Evolutionary conservation across 805 yeast genomes (phyloP).

Genomic region (Candida jianshihensis): DNA sequence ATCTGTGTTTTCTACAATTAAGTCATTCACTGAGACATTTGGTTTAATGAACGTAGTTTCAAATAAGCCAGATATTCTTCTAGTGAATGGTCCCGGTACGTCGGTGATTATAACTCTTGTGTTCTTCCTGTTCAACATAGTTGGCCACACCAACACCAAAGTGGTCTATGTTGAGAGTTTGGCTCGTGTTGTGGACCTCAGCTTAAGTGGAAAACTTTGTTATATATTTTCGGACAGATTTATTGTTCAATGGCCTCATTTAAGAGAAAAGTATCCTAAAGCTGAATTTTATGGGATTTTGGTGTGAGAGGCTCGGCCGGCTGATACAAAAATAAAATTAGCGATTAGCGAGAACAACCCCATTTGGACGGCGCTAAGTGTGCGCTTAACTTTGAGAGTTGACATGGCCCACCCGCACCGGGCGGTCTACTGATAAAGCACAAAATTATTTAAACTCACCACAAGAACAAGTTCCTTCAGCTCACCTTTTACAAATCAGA

Average conservation of each 20-base stretch:
- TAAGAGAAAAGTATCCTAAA: conserved; percentile 43
- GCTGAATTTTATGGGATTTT: conserved; percentile 76
- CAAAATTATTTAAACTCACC: too few relatives aligned
- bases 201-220: conserved; percentile 69
- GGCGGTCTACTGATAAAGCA: too few relatives aligned
- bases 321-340: too few relatives aligned
- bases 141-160: conserved; percentile 41
- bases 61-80: conserved; percentile 34
- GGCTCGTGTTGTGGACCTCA: conserved; percentile 71
- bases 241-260: conserved; percentile 81
- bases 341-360: too few relatives aligned
- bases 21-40: conserved; percentile 8
- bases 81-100: conserved; percentile 81
- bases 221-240: conserved; percentile 71
- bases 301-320: conserved; percentile 35
- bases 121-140: conserved; percentile 41
- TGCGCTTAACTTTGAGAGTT: too few relatives aligned
- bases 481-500: too few relatives aligned
- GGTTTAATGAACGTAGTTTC: conserved; percentile 4
- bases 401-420: too few relatives aligned
- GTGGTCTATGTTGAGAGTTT: conserved; percentile 81
- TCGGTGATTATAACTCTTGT: conserved; percentile 61
- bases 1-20: conserved; percentile 37
- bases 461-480: too few relatives aligned
- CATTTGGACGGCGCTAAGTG: too few relatives aligned